These are phyloP conservation scores for Mucor indicus DNA, from an alignment of 371 early-diverging fungal species.

Conservation along the genomic window DNA sequence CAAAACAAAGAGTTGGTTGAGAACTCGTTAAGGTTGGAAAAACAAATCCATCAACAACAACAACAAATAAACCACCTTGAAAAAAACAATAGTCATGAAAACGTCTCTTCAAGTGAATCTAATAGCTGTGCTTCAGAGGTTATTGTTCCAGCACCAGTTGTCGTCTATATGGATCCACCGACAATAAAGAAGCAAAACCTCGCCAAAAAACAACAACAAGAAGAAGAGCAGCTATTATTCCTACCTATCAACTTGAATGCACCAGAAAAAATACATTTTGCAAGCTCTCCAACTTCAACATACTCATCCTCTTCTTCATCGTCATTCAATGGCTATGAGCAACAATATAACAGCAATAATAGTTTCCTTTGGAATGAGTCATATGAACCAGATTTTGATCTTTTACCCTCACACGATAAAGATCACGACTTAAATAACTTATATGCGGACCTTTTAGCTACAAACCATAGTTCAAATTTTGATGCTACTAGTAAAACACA, in stretches of 20 bases:
- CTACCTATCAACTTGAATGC: slow-evolving; percentile 11
- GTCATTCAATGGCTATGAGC: slow-evolving; percentile 1
- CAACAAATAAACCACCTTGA: neutral
- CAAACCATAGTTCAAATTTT: too few relatives aligned
- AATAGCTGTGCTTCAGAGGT: too few relatives aligned
- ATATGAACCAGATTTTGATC: slow-evolving; percentile 7
- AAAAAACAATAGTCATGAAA: too few relatives aligned
- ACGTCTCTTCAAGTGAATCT: too few relatives aligned
- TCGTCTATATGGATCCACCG: too few relatives aligned
- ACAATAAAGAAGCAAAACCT: too few relatives aligned
- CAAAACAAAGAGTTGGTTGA: slow-evolving; percentile 15
- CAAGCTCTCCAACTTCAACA: slow-evolving; percentile 9
- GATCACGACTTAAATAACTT: neutral
- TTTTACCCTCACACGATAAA: slow-evolving; percentile 5
- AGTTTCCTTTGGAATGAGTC: neutral
- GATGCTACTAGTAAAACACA: too few relatives aligned
- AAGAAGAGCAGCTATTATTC: too few relatives aligned
- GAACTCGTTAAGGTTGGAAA: slow-evolving; percentile 2
- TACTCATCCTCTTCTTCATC: slow-evolving; percentile 9
- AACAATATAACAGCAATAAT: neutral
- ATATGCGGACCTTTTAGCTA: too few relatives aligned
- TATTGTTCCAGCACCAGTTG: too few relatives aligned
- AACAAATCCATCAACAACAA: slow-evolving; percentile 4
- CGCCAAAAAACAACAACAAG: too few relatives aligned
- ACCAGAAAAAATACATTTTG: slow-evolving; percentile 5